Base-by-base conservation (phyloP, 139 green algal species). In the Gonium pectorale region DNA sequence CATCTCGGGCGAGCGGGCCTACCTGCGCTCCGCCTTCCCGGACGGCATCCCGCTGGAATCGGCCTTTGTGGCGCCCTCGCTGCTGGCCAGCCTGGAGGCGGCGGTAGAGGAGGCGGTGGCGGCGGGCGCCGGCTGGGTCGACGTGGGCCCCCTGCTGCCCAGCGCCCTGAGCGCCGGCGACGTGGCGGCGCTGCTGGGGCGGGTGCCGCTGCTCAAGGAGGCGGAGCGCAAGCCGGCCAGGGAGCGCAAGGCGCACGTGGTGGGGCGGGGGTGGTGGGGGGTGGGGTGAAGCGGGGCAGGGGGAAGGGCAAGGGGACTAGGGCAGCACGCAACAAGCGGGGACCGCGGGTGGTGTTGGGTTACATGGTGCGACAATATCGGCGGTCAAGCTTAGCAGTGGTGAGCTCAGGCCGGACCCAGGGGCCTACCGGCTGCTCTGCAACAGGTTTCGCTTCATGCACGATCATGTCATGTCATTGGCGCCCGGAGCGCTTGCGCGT, bases 1-100 rank as follows among this genome's bases (percentile, higher is more conserved):
- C 51, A 88, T 97, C 4, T 51, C 86, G 1, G 73, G 89, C 37
- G 78, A 90, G 29, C 54, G 43, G n/a, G 60, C 51, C 26, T 93
- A 95, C 71, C 70, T 98, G 40, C 62, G 86, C 33, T 37, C 86
- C 17, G 69, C 80, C 35, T 96, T 96, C 87, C 91, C 93, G 1
- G 92, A 95, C 29, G 92, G 91, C 59, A 80, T 94, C 1, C 51
- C 90, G 0, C 83, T 98, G 63, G 89, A 95, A 0, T 89, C 86
- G 64, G 90, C 87, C 38, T 95, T 94, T 44, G 91, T 97, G 13
- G 89, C 87, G 4, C 86, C 93, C 3, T 56, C 78, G 7, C 67
- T 98, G 31, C 24, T 95, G 21, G 46, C 87, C 13, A 86, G 94
- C 82, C 72, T 95, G 63, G 91, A 97, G 38, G 88, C 88, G 19